Conservation (phyloP, 2,329 filamentous ascomycete species). For the Davidsoniella eucalypti region DNA sequence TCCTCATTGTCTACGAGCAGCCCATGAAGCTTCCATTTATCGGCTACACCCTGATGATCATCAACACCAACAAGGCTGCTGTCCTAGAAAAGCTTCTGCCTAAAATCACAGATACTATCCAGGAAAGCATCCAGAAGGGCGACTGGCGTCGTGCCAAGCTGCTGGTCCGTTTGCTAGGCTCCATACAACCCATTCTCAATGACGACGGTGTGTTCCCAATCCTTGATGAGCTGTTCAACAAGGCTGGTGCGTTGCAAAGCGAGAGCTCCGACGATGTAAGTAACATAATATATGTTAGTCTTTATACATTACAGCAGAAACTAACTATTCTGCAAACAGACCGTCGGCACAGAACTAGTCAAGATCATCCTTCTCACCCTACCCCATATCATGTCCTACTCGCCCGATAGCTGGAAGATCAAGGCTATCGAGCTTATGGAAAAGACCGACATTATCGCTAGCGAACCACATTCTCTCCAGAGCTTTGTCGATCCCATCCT, state of each 20-base stretch:
- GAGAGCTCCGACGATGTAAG: conserved; percentile 82
- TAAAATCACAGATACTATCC: conserved; percentile 42
- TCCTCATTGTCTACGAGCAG: conserved; percentile 74
- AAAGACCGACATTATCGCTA: conserved; percentile 88
- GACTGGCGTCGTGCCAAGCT: conserved; percentile 88
- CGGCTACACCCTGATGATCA: conserved; percentile 63
- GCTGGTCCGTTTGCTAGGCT: conserved; percentile 74
- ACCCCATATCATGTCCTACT: conserved; percentile 69
- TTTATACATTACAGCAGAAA: conserved; percentile 7
- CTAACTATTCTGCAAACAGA: conserved; percentile 23
- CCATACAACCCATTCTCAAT: conserved; percentile 62
- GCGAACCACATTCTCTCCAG: conserved; percentile 72
- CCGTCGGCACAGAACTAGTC: conserved; percentile 68
- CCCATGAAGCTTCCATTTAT: conserved; percentile 96
- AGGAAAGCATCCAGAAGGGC: conserved; percentile 52
- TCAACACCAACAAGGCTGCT: conserved; percentile 63
- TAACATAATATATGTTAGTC: conserved; percentile 14
- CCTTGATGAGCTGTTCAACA: conserved; percentile 75
- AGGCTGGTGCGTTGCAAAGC: conserved; percentile 85
- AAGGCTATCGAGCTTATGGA: conserved; percentile 69
- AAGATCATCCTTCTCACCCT: conserved; percentile 94
- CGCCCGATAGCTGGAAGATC: conserved; percentile 51
- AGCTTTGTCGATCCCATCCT: conserved; percentile 65
- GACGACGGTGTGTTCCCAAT: conserved; percentile 74
- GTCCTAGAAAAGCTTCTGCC: conserved; percentile 55